These are phyloP conservation scores for Beauveria sp. DNA, from an alignment of 2,329 filamentous ascomycete species.

Conservation along the genomic window DNA sequence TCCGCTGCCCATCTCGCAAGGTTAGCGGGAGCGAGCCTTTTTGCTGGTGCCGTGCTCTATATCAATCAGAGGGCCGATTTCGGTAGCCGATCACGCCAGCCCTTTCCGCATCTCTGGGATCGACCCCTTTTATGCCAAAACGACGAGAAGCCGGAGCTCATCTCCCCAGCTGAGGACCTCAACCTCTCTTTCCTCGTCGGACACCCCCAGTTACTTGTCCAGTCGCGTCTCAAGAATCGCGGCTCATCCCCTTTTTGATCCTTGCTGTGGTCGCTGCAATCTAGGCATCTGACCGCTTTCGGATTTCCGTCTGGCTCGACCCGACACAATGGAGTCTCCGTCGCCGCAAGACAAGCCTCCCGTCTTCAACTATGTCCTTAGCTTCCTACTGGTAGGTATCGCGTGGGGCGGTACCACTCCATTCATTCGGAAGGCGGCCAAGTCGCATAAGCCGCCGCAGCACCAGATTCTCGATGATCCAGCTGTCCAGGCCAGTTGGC, in stretches of 20 bases:
- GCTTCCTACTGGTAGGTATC: slow-evolving; percentile 83
- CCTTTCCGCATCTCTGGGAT: neutral
- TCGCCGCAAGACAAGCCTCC: slow-evolving; percentile 31
- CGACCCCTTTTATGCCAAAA: neutral
- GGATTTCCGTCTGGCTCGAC: neutral
- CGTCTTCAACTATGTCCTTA: slow-evolving; percentile 74
- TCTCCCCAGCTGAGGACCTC: neutral
- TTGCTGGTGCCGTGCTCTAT: neutral
- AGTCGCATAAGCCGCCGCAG: slow-evolving; percentile 58
- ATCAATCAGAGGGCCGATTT: neutral
- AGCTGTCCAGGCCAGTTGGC: slow-evolving; percentile 47
- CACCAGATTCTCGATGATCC: slow-evolving; percentile 47
- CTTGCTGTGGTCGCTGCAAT: neutral
- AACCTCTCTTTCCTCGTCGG: neutral
- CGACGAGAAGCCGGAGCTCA: neutral
- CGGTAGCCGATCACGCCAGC: neutral
- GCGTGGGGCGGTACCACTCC: slow-evolving; percentile 91
- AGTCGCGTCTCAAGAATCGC: neutral
- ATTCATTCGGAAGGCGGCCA: slow-evolving; percentile 83
- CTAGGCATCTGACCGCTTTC: neutral
- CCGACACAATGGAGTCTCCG: neutral
- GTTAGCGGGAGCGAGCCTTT: neutral
- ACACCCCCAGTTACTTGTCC: neutral
- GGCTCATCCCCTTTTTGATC: neutral
- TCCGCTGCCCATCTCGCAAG: neutral